Base-by-base conservation (phyloP, 164 flowering plant species). In the Piper longum region DNA sequence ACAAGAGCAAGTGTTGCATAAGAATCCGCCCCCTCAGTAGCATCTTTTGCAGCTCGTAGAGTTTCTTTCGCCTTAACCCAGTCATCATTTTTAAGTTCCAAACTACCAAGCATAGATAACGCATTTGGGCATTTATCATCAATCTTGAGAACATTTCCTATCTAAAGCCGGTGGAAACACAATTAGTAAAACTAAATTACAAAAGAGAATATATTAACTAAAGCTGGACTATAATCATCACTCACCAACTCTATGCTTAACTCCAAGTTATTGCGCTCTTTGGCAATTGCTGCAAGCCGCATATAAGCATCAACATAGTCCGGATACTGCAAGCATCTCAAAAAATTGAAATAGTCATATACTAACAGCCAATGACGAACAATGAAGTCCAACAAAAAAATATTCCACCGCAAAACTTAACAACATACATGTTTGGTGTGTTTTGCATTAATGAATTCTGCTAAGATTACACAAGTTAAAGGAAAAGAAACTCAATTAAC, bases 51-150 rank as follows among this genome's bases (percentile, higher is more conserved):
- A 64, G 93, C 80, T 5, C 89, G 85, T 64, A 87, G 83, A 18
- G 97, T 93, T 66, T 90, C 97, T 73, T 93, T 93, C 70, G 99
- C 99, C 79, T 88, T 93, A 60, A 93, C 85, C 99, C 97, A 90
- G 71, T 88, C 96, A 82, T 90, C 97, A 75, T 87, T 83, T 72
- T 93, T 90, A 67, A 93, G 96, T 80, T 93, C 99, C 76, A 93
- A 79, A 63, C 72, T 84, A 36, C 96, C 99, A 67, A 85, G 97
- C 93, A 90, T 82, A 16, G 89, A 77, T 62, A 93, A 74, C 58
- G 97, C 92, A 79, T 89, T 79, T 66, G 90, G 87, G 72, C 82
- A 82, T 80, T 89, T 93, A 45, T 81, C 91, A 77, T 93, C 81
- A 69, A 91, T 81, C 80, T 88, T 88, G 59, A 93, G 71, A 62